These are phyloP conservation scores for Cystobasidiaceae sp. DNA, from an alignment of 1,284 basidiomycete genomes.

Conservation along the genomic window DNA sequence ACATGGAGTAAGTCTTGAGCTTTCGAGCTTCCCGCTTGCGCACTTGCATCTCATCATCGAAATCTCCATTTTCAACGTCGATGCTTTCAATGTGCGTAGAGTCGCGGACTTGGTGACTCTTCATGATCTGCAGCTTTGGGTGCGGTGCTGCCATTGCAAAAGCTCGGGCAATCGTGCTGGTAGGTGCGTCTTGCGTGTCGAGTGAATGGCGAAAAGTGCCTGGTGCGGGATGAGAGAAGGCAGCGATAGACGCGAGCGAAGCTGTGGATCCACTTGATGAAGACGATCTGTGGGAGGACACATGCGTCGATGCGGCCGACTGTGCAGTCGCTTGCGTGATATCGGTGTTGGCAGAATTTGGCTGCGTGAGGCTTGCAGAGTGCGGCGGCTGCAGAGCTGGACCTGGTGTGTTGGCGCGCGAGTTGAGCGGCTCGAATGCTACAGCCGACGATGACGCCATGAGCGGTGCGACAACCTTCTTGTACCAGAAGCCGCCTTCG, in stretches of 20 bases:
- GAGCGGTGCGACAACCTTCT: slow-evolving; percentile 6
- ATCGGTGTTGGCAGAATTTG: slow-evolving; percentile 19
- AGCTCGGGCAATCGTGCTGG: neutral
- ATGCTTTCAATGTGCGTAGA: neutral
- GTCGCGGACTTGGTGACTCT: neutral
- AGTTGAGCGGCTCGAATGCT: slow-evolving; percentile 28
- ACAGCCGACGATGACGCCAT: slow-evolving; percentile 27
- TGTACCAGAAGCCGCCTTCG: slow-evolving; percentile 21
- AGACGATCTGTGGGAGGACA: slow-evolving; percentile 10
- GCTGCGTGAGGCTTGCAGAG: neutral
- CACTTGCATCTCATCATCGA: slow-evolving; percentile 9
- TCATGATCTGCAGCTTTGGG: slow-evolving; percentile 22
- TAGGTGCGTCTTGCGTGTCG: slow-evolving; percentile 24
- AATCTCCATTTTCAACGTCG: neutral
- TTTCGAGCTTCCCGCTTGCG: slow-evolving; percentile 18
- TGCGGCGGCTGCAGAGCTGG: neutral
- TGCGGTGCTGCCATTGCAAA: slow-evolving; percentile 22
- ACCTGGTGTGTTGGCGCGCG: slow-evolving; percentile 10
- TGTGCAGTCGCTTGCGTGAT: slow-evolving; percentile 17
- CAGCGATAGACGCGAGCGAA: slow-evolving; percentile 23
- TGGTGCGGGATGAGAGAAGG: slow-evolving; percentile 17
- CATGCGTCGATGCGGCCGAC: neutral
- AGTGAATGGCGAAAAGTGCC: slow-evolving; percentile 18
- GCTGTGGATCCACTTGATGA: slow-evolving; percentile 16
- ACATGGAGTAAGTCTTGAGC: slow-evolving; percentile 13